phyloP scores from a whole-genome alignment of 2,329 filamentous ascomycete genomes.

The Canariomyces notabilis region DNA sequence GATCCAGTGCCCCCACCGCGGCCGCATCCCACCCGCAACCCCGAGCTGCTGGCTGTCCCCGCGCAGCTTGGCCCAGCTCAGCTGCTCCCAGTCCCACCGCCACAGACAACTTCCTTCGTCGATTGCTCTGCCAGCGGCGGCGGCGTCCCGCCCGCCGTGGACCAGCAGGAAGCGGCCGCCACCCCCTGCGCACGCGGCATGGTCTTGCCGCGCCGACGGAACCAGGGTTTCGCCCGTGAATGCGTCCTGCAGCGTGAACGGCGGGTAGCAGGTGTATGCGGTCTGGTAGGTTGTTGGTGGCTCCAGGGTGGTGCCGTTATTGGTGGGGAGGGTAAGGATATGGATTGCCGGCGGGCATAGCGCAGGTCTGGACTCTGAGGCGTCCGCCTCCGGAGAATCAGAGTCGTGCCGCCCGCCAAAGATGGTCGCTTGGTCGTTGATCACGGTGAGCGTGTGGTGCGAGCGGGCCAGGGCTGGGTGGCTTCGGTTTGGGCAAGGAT shows the following conservation, averaged over 20 bases:
- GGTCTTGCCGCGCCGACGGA: constrained; percentile 31
- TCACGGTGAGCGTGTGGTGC: constrained; percentile 47
- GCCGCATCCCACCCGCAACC: constrained; percentile 28
- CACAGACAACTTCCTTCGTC: constrained; percentile 33
- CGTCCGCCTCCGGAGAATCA: no score
- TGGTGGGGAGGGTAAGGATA: constrained; percentile 42
- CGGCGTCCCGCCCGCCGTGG: constrained; percentile 33
- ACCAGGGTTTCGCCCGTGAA: constrained; percentile 27
- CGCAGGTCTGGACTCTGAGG: constrained; percentile 27
- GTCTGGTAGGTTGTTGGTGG: constrained; percentile 33
- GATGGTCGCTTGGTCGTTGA: constrained; percentile 42
- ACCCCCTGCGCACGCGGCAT: constrained; percentile 34
- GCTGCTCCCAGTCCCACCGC: constrained; percentile 34
- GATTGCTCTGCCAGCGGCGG: constrained; percentile 26
- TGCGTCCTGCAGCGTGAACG: constrained; percentile 26
- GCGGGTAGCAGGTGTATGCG: constrained; percentile 32
- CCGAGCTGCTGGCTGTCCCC: constrained; percentile 29
- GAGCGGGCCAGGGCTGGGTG: constrained; percentile 39
- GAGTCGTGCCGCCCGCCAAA: constrained; percentile 18
- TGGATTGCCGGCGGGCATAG: constrained; percentile 48
- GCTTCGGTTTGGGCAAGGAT: constrained; percentile 15
- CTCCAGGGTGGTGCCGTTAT: constrained; percentile 9
- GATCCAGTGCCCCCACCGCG: constrained; percentile 31
- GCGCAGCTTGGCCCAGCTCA: constrained; percentile 32
- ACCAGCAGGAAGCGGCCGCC: constrained; percentile 30